These are phyloP conservation scores for Nicotiana tomentosiformis DNA, from an alignment of 257 asterid species.

Conservation along the genomic window DNA sequence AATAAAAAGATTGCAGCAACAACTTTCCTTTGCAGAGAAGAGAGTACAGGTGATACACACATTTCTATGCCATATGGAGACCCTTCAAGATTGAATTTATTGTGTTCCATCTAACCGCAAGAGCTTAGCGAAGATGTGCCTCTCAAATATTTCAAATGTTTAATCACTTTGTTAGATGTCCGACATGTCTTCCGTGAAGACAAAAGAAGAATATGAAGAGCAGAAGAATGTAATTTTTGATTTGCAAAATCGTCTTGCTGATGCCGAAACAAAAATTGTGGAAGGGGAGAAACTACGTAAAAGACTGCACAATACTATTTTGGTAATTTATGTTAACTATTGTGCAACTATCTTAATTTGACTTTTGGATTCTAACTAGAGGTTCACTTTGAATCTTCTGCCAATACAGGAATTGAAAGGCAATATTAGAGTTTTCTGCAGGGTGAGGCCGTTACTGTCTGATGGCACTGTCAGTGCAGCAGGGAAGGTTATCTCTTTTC, in stretches of 20 bases:
- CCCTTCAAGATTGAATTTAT: background rate
- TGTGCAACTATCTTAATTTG: background rate
- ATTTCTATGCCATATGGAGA: background rate
- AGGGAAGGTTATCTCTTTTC: conserved; percentile 60
- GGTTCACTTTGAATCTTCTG: background rate
- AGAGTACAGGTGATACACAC: conserved; percentile 44
- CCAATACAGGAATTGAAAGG: conserved; percentile 80
- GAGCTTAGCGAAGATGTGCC: background rate
- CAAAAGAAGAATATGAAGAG: conserved; percentile 65
- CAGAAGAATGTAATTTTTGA: conserved; percentile 43
- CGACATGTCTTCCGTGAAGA: conserved; percentile 53
- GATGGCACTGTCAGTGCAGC: conserved; percentile 62
- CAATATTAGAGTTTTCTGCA: conserved; percentile 85
- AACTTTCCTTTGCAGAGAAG: conserved; percentile 57
- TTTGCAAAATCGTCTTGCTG: conserved; percentile 57
- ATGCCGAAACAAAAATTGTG: conserved; percentile 63
- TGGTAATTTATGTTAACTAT: conserved; percentile 36
- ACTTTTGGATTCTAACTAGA: background rate
- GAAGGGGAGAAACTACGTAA: conserved; percentile 90
- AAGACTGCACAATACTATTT: conserved; percentile 80
- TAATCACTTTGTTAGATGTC: conserved; percentile 44
- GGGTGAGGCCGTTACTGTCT: conserved; percentile 76
- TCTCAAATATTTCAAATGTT: background rate
- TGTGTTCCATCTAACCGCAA: background rate
- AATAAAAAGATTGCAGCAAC: conserved; percentile 59